Base-by-base conservation (phyloP, 2,329 filamentous ascomycete species). In the Hymenotorrendiella dingleyae region DNA sequence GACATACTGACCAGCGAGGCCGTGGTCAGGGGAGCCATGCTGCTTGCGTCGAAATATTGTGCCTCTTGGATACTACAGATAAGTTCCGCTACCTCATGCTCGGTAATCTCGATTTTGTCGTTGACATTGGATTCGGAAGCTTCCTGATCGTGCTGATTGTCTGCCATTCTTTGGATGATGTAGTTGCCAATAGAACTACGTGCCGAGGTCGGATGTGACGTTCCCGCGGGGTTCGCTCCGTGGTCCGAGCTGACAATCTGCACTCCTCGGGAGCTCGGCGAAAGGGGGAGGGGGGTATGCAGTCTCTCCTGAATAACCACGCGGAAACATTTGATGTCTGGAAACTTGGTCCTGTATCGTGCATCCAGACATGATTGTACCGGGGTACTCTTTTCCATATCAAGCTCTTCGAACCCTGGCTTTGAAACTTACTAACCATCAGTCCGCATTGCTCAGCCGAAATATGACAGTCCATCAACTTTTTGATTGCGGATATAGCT, bases 11-110 rank as follows among this genome's bases (percentile, higher is more conserved):
- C 60, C 37, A 52, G 30, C 14, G 60, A 59, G 7, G 55, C 40
- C 20, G 56, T 44, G 39, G 51, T 54, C 2, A 62, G 51, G 17
- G 60, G 54, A 41, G 59, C 58, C 60, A 62, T 62, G 26, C 53
- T 58, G 37, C 47, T 54, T 36, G 56, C 47, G 45, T 62, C 58
- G 43, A 60, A 62, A 43, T 57, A 59, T 36, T 56, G 46, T n/a
- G 56, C 47, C 44, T 59, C 57, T 36, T 54, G 48, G 35, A 60
- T 57, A 35, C 52, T 57, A 33, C 56, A 43, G 32, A 55, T 48
- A 12, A 61, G 42, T 40, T 58, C 47, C 9, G 39, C 33, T 50
- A 55, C 47, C 20, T 58, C 58, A 35, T 58, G 41, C 27, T 38
- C 30, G 12, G 38, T 20, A 22, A 39, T 37, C 4, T 40, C 11